phyloP scores from a whole-genome alignment of 768 basidiomycete species.

The Mrakia blollopis region DNA sequence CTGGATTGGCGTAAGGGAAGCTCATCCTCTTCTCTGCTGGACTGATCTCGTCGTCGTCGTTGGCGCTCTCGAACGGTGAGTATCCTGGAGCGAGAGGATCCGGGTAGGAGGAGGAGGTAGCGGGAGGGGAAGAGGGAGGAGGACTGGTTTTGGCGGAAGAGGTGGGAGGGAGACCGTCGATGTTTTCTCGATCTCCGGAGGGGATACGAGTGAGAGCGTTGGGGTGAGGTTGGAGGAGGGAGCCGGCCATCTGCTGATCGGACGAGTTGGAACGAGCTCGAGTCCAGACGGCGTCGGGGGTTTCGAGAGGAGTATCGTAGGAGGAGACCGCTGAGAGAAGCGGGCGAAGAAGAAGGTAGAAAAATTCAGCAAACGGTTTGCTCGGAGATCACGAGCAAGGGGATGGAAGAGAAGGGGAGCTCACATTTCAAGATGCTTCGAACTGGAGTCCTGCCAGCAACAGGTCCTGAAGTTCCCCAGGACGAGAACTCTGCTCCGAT shows the following conservation, averaged over 20 bases:
- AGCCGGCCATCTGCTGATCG: constrained; percentile 47
- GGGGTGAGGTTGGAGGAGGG: constrained; percentile 52
- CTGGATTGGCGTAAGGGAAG: constrained; percentile 71
- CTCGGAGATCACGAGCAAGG: neutral
- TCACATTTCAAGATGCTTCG: constrained; percentile 86
- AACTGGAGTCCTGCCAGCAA: constrained; percentile 52
- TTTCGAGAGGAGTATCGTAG: constrained; percentile 49
- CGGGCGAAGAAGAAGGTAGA: neutral
- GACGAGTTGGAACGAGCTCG: constrained; percentile 74
- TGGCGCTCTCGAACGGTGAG: constrained; percentile 50
- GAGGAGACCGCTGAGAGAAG: constrained; percentile 33
- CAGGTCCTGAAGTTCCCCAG: neutral
- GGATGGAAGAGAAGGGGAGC: constrained; percentile 40
- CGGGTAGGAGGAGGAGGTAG: constrained; percentile 32
- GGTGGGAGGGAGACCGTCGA: constrained; percentile 55
- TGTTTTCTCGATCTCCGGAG: constrained; percentile 76
- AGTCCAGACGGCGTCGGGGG: constrained; percentile 47
- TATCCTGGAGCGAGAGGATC: constrained; percentile 54
- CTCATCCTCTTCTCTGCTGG: constrained; percentile 21
- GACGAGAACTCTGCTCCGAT: neutral
- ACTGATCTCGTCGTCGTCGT: constrained; percentile 1
- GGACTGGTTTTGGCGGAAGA: constrained; percentile 30
- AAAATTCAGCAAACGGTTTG: neutral
- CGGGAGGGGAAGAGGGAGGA: constrained; percentile 35
- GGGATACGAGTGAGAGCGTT: constrained; percentile 79